These are phyloP conservation scores for Dactylella cylindrospora DNA, from an alignment of 2,329 filamentous ascomycete species.

Conservation along the genomic window DNA sequence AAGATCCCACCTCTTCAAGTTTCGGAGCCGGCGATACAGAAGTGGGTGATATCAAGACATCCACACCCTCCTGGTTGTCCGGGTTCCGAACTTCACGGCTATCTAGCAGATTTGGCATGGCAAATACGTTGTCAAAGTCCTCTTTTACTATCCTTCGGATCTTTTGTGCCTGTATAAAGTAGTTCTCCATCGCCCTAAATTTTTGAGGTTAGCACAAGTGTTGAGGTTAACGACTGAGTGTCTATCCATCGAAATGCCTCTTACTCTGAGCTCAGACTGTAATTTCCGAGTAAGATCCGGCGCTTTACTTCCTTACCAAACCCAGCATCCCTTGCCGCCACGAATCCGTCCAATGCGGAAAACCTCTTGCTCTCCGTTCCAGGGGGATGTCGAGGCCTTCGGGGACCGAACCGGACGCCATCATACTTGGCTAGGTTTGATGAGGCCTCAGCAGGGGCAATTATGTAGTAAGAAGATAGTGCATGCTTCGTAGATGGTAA, in stretches of 20 bases:
- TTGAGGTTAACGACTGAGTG: too few relatives aligned
- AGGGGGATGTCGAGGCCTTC: conserved; percentile 55
- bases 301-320: conserved; percentile 85
- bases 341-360: conserved; percentile 7
- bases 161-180: conserved; percentile 91
- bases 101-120: conserved; percentile 66
- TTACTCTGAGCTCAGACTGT: conserved; percentile 76
- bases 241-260: background rate
- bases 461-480: conserved; percentile 89
- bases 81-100: conserved; percentile 59
- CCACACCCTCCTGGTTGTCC: conserved; percentile 64
- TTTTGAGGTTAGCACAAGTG: background rate
- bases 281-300: conserved; percentile 84
- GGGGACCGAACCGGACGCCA: conserved; percentile 83
- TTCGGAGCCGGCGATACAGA: conserved; percentile 73
- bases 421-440: conserved; percentile 98
- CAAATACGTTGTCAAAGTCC: conserved; percentile 83
- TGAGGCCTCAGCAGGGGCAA: conserved; percentile 90
- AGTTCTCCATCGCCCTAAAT: conserved; percentile 76
- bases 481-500: conserved; percentile 82
- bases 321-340: conserved; percentile 69
- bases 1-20: conserved; percentile 59
- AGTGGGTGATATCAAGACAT: conserved; percentile 85
- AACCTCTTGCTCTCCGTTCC: background rate
- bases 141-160: conserved; percentile 78